These are phyloP conservation scores for Alternaria ethzedia DNA, from an alignment of 2,329 filamentous ascomycete genomes.

Conservation along the genomic window DNA sequence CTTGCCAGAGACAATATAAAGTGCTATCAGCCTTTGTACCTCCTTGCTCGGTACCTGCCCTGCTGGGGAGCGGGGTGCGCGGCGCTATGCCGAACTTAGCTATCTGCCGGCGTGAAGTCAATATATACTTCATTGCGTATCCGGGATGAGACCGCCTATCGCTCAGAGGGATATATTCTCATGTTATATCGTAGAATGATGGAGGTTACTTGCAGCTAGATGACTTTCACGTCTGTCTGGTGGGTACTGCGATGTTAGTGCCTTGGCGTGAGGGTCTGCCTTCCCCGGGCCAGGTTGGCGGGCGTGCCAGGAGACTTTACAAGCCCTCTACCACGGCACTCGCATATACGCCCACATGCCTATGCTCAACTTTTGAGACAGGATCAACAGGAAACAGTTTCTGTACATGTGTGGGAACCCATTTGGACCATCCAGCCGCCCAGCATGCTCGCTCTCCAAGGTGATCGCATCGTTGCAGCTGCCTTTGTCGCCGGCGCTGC, in stretches of 20 bases:
- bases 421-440: too few species aligned
- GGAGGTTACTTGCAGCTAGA: not conserved
- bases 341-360: not conserved
- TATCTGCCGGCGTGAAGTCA: not conserved
- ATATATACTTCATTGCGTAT: not conserved
- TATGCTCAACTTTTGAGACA: not conserved
- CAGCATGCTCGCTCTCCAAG: not conserved
- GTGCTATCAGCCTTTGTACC: not conserved
- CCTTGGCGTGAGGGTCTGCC: not conserved
- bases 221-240: not conserved
- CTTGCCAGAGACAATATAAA: not conserved
- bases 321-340: not conserved
- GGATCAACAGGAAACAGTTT: too few species aligned
- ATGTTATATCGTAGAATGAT: not conserved
- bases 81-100: not conserved
- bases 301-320: not conserved
- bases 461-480: not conserved
- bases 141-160: not conserved
- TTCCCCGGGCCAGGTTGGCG: not conserved
- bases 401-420: too few species aligned
- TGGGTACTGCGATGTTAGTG: not conserved
- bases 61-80: constrained; percentile 1
- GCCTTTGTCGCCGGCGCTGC: too few species aligned
- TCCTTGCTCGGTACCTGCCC: constrained; percentile 1
- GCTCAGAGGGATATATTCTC: not conserved